Evolutionary conservation across 805 yeast species (phyloP), one percentile per base, ranked within the genome.

Genomic region (Metschnikowia kofuensis): DNA sequence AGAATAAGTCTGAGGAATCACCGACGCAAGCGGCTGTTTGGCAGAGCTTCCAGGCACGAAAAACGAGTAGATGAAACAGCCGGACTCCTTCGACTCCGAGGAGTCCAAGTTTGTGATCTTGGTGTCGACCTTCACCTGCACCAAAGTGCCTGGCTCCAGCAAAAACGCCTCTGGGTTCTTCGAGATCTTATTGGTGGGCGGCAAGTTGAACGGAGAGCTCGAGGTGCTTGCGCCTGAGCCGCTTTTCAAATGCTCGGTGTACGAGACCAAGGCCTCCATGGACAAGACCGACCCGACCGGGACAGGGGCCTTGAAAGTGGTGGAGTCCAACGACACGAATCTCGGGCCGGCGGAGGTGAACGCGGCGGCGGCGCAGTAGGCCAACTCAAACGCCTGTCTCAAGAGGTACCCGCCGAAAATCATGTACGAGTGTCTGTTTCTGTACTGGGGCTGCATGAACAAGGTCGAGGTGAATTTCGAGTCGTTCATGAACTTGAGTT

Each of bases 371-470:
- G 92, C 82, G 68, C 96, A 89, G 64, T 90, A 91, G 1, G 96
- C 97, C 60, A 91, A 79, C 66, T 91, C 98, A 65, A 91, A 91
- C 2, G 96, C 83, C 69, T 90, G 96, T 67, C 97, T 82, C 75
- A 91, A 79, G 61, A 91, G 72, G 62, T 91, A 91, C 29, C 98
- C 98, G 59, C 98, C 98, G 67, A 91, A 91, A 40, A 91, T 88
- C 89, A 90, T 89, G 69, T 86, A 89, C 4, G 95, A 87, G 65
- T 91, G 96, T 65, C 96, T 81, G 73, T 91, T 91, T 69, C 97
- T 82, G 71, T 90, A 91, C 71, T 91, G 97, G 1, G 97, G 97
- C 69, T 91, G 97, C 92, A 91, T 92, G 68, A 90, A 83, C 60
- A 85, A 78, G 7, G 96, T 88, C 10, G 96, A 86, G 45, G 79